These are phyloP conservation scores for Aureoboletus auriporus DNA, from an alignment of 768 basidiomycete species.

Conservation along the genomic window DNA sequence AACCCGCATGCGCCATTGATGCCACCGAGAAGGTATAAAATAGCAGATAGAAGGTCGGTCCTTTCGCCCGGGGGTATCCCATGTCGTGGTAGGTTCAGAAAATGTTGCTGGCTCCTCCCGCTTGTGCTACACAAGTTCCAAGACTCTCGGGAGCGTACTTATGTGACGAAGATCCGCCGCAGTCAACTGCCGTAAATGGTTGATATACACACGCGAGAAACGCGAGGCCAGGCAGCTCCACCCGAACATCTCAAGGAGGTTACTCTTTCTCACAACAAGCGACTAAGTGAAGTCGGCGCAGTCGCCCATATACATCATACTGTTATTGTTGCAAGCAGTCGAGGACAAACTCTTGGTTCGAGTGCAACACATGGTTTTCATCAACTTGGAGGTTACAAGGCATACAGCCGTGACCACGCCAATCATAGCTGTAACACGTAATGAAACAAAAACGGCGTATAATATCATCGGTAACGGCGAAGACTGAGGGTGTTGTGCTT, in stretches of 20 bases:
- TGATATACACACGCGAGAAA: conserved; percentile 12
- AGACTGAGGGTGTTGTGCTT: conserved; percentile 97
- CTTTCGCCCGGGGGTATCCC: conserved; percentile 8
- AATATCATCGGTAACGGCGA: conserved; percentile 73
- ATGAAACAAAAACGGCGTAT: conserved; percentile 4
- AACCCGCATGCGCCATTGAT: conserved; percentile 12
- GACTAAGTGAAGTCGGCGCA: too few relatives aligned
- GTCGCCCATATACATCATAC: too few relatives aligned
- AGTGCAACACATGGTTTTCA: conserved; percentile 10
- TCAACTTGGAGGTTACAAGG: conserved; percentile 1
- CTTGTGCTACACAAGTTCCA: background rate
- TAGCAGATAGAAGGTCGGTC: conserved; percentile 7
- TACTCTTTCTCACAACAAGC: background rate
- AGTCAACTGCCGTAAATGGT: conserved; percentile 15
- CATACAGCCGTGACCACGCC: conserved; percentile 18
- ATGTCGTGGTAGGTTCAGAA: conserved; percentile 11
- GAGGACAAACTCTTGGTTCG: background rate
- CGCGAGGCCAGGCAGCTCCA: conserved; percentile 13
- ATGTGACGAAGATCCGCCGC: conserved; percentile 10
- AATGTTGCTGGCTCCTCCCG: background rate
- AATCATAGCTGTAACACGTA: conserved; percentile 26
- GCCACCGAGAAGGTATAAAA: conserved; percentile 13
- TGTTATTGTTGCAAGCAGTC: too few relatives aligned
- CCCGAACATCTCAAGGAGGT: background rate
- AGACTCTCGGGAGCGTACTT: background rate